Evolutionary conservation across 768 basidiomycete species (phyloP), one percentile per base, ranked within the genome.

Genomic region (Russula sp.): DNA sequence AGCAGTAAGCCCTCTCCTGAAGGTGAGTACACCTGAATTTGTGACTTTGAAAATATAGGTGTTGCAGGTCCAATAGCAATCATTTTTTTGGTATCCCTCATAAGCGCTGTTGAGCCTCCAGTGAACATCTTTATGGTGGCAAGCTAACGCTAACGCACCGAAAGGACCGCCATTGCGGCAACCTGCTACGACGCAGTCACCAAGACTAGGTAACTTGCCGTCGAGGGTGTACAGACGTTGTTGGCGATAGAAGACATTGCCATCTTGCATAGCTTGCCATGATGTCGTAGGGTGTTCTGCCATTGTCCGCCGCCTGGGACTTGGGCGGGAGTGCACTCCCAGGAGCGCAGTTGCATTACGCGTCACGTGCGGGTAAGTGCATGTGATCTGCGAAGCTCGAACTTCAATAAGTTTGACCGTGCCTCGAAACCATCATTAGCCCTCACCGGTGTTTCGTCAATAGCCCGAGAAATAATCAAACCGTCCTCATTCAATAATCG

Each of bases 201-300:
- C 79, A 32, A 98, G 76, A 73, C 90, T 84, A 3, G 88, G 87
- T 6, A 92, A 77, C 70, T 89, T 89, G 69, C 89, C 93, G 14
- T 85, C 79, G 61, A 92, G 84, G 1, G 88, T 84, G 73, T 98
- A 98, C 26, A 94, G 79, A 66, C 89, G 88, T 69, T 94, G 86
- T 60, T 89, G 81, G 72, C 88, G 79, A 72, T 98, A 98, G 78
- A 97, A 98, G 36, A 88, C 90, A 70, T 80, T 86, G 28, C 89
- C 90, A 71, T 90, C 85, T 73, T 88, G 84, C 87, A 97, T 92
- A 49, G 94, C 84, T 74, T 95, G 88, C 96, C 96, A 98, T 75
- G 84, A 82, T 34, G 85, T 75, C 3, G 90, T 91, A 2, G 92
- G 90, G 70, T 92, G 90, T 57, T 89, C 86, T 16, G 77, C 70